A percentile compares a stretch with the other conserved stretches of the same genome.
These are phyloP conservation scores for Tetraselmis striata DNA, from an alignment of 139 green algal genomes.

Conservation along the genomic window DNA sequence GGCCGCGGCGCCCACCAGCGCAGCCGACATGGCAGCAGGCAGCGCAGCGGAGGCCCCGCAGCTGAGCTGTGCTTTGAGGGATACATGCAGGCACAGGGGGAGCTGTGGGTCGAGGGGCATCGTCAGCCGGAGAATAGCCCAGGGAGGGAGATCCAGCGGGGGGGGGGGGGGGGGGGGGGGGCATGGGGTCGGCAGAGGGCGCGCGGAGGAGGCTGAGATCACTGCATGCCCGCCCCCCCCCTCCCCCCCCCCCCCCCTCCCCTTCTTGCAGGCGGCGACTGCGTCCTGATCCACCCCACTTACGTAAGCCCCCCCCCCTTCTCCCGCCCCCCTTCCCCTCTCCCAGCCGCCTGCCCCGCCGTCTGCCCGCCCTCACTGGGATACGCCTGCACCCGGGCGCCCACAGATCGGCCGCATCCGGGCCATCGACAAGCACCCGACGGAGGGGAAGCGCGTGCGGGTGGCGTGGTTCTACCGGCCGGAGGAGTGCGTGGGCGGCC, in stretches of 20 bases:
- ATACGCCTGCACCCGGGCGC: no score
- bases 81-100: neutral
- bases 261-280: neutral
- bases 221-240: no score
- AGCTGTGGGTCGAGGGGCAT: no score
- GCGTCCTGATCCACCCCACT: neutral
- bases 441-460: conserved; percentile 16
- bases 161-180: no score
- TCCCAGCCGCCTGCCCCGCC: neutral
- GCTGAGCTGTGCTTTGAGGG: no score
- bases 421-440: neutral
- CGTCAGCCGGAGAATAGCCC: no score
- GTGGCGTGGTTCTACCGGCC: conserved; percentile 77
- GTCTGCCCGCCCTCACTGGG: neutral
- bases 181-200: no score
- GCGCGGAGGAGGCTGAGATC: no score
- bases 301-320: neutral
- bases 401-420: neutral
- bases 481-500: conserved; percentile 60
- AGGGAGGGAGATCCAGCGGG: no score
- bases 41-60: no score
- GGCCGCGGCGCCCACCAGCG: no score
- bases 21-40: no score
- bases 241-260: neutral
- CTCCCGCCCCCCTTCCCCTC: neutral